Base-by-base conservation (phyloP, 129 eudicot genomes). In the Pittosporum tobira region DNA sequence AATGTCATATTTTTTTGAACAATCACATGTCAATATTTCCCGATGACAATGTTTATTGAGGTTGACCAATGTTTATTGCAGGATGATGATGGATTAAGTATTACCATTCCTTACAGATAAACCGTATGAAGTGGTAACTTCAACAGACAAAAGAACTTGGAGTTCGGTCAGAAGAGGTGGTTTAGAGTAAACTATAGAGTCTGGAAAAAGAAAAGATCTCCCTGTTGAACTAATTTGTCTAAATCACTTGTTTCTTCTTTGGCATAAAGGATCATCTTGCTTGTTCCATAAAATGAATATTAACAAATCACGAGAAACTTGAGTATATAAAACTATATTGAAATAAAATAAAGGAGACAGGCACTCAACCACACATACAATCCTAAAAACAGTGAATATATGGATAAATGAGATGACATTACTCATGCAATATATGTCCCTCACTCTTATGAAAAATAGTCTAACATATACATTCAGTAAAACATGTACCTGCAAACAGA, bases 401-500 rank as follows among this genome's bases (percentile, higher is more conserved):
- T 1, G 11, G 10, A 40, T 10, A 40, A 40, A 34, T 6, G 10
- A 34, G 38, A 6, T 7, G 10, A 34, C 10, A 37, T 12, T 27
- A 51, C 37, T 14, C 18, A n/a, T n/a, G n/a, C 24, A 29, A 5
- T 29, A 11, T 15, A 3, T 2, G 13, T 10, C 15, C 15, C 45
- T 40, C 24, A 16, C 6, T 16, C 9, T 0, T 44, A 5, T n/a
- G 1, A 43, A 28, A 27, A 11, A 11, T n/a, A 29, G 22, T 61
- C 29, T 47, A 31, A 54, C 23, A 64, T 22, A 58, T 24, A 26
- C 34, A 50, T 49, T 26, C n/a, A 16, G 26, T 19, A 57, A 64
- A 51, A 54, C 43, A 47, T 7, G 38, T 61, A 89, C 98, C 95
- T 90, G 98, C 79, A 90, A 68, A 78, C 98, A 90, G 14, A 79